phyloP scores from a whole-genome alignment of 2,329 filamentous ascomycete species.

The Aspergillus puulaauensis region DNA sequence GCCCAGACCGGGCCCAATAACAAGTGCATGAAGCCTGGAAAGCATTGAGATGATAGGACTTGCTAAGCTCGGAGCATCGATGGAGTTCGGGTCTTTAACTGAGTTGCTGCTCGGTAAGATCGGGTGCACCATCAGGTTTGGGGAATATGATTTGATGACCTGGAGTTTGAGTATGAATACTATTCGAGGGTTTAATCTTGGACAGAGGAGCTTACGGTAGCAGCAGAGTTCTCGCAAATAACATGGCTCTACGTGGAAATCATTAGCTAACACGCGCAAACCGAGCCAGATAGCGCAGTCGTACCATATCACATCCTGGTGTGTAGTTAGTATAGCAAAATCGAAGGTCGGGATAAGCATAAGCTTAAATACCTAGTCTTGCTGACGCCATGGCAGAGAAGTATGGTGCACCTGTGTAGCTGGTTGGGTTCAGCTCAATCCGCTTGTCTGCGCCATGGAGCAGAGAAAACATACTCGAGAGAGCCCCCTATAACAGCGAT shows the following conservation, averaged over 20 bases:
- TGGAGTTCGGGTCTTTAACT: conserved; percentile 48
- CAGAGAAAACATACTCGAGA: conserved; percentile 60
- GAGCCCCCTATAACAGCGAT: conserved; percentile 93
- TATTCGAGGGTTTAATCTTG: background rate
- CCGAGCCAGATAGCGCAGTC: conserved; percentile 12
- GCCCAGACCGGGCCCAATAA: conserved; percentile 88
- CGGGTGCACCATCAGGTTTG: conserved; percentile 97
- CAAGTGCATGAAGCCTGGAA: conserved; percentile 82
- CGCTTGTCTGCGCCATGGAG: background rate
- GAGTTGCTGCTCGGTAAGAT: conserved; percentile 76
- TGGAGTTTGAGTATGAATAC: conserved; percentile 19
- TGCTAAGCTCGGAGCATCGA: conserved; percentile 61
- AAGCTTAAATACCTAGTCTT: conserved; percentile 56
- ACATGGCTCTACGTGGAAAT: conserved; percentile 63
- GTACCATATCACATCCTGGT: conserved; percentile 73
- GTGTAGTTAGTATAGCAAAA: conserved; percentile 13
- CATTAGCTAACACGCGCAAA: conserved; percentile 9
- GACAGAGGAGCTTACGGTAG: conserved; percentile 42
- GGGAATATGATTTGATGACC: conserved; percentile 97
- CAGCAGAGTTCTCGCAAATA: conserved; percentile 89
- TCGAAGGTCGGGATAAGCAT: background rate
- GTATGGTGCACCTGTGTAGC: conserved; percentile 93
- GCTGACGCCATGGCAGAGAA: conserved; percentile 98
- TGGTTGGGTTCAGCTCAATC: conserved; percentile 23
- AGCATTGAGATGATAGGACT: conserved; percentile 75